Base-by-base conservation (phyloP, 1,139 yeast genomes). In the Keqinozyma sinolaborantium region DNA sequence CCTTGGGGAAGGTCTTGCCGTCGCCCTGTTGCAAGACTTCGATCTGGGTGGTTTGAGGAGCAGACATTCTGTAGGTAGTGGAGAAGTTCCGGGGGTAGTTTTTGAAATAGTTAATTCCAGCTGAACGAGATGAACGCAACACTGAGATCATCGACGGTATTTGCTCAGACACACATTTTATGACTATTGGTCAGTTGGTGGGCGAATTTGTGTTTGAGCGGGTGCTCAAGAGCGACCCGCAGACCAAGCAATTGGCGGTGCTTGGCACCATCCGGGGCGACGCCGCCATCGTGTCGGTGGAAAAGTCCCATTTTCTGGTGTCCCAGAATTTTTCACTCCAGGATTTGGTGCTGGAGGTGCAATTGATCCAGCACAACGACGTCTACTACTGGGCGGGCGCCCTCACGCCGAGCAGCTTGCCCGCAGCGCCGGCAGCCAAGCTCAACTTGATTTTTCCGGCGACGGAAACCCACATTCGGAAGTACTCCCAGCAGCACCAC, bases 401-500 rank as follows among this genome's bases (percentile, higher is more conserved):
- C 0, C 57, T 70, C 0, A 44, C 82, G 26, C 45, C 48, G 3
- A 85, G 80, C 45, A 60, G 65, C 29, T 43, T 81, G 16, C 40
- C 46, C 1, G 64, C 63, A 0, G 40, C 44, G 1, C 88, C 95
- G 0, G 72, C 79, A 0, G 82, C 83, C 9, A 90, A 90, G 50
- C 51, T 86, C 35, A 87, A 83, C 45, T 44, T 92, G 38, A 81
- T 92, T 13, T 87, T 77, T 53, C 99, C 99, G 1, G 97, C 98
- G 1, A 83, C 96, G 0, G 82, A 79, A 33, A 75, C 82, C 7
- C 98, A 92, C 51, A 79, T 92, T 35, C 72, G 72, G 33, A 92
- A 92, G 58, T 87, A 77, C 50, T 67, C 74, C 11, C 63, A 58
- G 12, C 90, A 83, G 47, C 58, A 58, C 14, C 45, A 55, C 25